Evolutionary conservation across 1,139 yeast species (phyloP).

Genomic region (Suhomyces bokatorum): DNA sequence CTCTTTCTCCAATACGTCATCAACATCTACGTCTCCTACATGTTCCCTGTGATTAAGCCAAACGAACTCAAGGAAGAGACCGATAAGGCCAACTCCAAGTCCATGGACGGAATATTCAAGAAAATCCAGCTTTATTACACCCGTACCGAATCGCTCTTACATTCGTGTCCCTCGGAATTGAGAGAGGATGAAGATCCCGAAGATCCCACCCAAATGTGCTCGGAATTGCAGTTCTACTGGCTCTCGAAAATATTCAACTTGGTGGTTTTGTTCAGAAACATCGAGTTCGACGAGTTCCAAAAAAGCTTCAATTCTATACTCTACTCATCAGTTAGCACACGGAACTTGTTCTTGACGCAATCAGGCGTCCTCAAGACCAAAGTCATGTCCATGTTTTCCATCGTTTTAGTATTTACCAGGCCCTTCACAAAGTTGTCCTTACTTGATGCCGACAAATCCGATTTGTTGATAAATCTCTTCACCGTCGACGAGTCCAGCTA

Average conservation of each 20-base stretch:
- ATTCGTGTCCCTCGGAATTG: constrained; percentile 1
- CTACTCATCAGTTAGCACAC: not conserved
- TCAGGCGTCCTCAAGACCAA: constrained; percentile 20
- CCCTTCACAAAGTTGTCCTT: constrained; percentile 33
- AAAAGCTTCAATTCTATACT: constrained; percentile 23
- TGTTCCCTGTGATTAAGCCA: constrained; percentile 19
- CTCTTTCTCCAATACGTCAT: constrained; percentile 26
- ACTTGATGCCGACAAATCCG: constrained; percentile 20
- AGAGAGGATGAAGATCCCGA: not conserved
- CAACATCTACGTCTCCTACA: constrained; percentile 22
- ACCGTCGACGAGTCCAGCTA: constrained; percentile 18
- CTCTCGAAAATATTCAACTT: constrained; percentile 25
- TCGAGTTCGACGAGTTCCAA: constrained; percentile 27
- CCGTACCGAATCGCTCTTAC: constrained; percentile 23
- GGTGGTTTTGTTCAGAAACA: constrained; percentile 26
- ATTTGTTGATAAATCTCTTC: constrained; percentile 22
- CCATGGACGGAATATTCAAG: constrained; percentile 22
- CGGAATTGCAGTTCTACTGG: constrained; percentile 26
- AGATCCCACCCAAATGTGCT: constrained; percentile 1
- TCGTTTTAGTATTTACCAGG: constrained; percentile 27
- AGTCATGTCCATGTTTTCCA: constrained; percentile 27
- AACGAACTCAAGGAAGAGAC: not conserved
- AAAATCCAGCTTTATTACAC: constrained; percentile 24
- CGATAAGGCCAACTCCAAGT: constrained; percentile 9
- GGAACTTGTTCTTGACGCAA: constrained; percentile 5